Conservation (phyloP, 805 yeast species). For the Schizosaccharomyces lindneri region DNA sequence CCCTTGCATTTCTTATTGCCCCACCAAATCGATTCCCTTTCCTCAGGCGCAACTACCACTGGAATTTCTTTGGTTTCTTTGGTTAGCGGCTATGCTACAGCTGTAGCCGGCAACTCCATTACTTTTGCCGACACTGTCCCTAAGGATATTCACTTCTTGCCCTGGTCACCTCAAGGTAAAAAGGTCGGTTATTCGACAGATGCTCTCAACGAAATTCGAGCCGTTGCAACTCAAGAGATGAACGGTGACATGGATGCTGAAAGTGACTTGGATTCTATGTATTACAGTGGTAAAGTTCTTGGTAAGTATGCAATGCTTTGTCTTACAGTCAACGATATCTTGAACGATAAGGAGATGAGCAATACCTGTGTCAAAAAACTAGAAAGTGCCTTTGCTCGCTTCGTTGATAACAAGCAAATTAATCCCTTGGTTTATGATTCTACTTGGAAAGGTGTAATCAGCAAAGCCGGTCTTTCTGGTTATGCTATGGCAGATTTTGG, state of each 20-base stretch:
- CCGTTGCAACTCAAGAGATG: constrained; percentile 29
- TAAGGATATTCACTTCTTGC: constrained; percentile 25
- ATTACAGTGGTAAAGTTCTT: constrained; percentile 64
- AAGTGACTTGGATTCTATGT: constrained; percentile 63
- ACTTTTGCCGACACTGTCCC: constrained; percentile 16
- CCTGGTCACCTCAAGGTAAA: constrained; percentile 23
- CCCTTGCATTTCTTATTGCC: constrained; percentile 39
- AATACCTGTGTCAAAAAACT: constrained; percentile 27
- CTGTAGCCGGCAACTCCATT: constrained; percentile 14
- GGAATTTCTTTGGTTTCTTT: constrained; percentile 20
- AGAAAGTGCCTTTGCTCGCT: constrained; percentile 44
- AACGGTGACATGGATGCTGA: constrained; percentile 29
- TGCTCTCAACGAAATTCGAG: constrained; percentile 18
- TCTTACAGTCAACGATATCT: constrained; percentile 41
- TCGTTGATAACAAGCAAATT: constrained; percentile 41
- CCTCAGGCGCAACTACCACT: constrained; percentile 10
- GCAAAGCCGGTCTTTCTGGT: constrained; percentile 26
- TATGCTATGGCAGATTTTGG: constrained; percentile 40
- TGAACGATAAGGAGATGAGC: constrained; percentile 32
- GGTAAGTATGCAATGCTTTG: constrained; percentile 79
- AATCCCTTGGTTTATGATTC: constrained; percentile 58
- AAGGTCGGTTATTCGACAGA: constrained; percentile 18
- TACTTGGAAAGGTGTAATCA: constrained; percentile 29
- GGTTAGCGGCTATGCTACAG: constrained; percentile 20
- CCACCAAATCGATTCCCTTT: constrained; percentile 30